Evolutionary conservation across 805 yeast species (phyloP).

Genomic region (Yamadazyma paraphyllophila): DNA sequence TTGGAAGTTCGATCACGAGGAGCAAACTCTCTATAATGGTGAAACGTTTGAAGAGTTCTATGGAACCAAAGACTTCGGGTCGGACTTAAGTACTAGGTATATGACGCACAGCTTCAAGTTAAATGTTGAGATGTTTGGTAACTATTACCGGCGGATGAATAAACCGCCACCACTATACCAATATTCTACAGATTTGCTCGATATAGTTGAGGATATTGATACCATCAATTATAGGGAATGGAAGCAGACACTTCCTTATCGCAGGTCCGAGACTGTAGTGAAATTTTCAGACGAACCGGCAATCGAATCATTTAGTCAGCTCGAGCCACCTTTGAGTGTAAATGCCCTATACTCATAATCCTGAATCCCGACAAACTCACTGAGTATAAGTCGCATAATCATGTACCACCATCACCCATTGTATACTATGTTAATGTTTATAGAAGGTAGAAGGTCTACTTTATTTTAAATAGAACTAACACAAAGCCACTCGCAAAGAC

Average conservation of each 20-base stretch:
- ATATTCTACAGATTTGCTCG: not conserved
- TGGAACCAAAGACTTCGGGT: not conserved
- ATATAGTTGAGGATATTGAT: not conserved
- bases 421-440: too few species aligned
- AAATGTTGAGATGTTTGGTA: slow-evolving; percentile 20
- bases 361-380: too few species aligned
- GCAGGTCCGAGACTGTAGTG: not conserved
- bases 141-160: not conserved
- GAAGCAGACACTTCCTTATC: not conserved
- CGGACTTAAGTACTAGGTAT: not conserved
- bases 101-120: slow-evolving; percentile 15
- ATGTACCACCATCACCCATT: too few species aligned
- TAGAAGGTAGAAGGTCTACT: too few species aligned
- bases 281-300: not conserved
- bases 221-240: not conserved
- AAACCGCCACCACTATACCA: not conserved
- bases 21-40: slow-evolving; percentile 17
- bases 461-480: too few species aligned
- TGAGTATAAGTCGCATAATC: too few species aligned
- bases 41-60: slow-evolving; percentile 14
- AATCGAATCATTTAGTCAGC: not conserved
- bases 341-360: not conserved
- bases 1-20: slow-evolving; percentile 19
- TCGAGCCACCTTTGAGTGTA: slow-evolving; percentile 3
- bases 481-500: not conserved